Evolutionary conservation across 106 monocot genomes (phyloP).

Genomic region (Acorus gramineus): DNA sequence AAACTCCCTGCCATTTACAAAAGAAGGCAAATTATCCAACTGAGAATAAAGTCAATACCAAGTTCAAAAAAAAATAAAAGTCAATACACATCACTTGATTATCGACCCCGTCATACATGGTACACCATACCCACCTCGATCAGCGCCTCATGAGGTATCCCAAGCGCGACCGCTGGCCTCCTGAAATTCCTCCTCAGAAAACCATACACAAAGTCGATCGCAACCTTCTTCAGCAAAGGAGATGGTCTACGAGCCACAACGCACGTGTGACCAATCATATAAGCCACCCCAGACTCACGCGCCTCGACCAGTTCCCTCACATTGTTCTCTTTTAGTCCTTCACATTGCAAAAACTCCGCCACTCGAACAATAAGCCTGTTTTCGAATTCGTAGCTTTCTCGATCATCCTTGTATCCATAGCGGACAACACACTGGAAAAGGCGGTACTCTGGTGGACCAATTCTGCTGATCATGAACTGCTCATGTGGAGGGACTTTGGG

Average conservation of each 20-base stretch:
- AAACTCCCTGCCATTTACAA: too few species aligned
- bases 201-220: conserved; percentile 5
- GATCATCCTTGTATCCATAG: conserved; percentile 13
- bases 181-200: conserved; percentile 13
- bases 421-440: conserved; percentile 13
- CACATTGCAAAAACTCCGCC: conserved; percentile 6
- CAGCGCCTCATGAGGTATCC: conserved; percentile 10
- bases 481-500: conserved; percentile 5
- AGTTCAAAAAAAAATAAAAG: too few species aligned
- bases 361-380: conserved; percentile 10
- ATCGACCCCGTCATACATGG: conserved; percentile 1
- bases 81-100: background rate
- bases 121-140: conserved; percentile 12
- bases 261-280: conserved; percentile 7
- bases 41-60: too few species aligned
- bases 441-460: conserved; percentile 9
- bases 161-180: background rate
- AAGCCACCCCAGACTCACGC: conserved; percentile 12
- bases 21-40: too few species aligned
- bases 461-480: conserved; percentile 10
- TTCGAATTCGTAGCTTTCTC: conserved; percentile 15
- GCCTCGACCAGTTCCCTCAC: conserved; percentile 16
- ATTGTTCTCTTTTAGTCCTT: background rate
- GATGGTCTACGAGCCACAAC: conserved; percentile 2
- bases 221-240: background rate